These are phyloP conservation scores for Xanthoparmelia taractica DNA, from an alignment of 495 filamentous ascomycete species.

Conservation along the genomic window DNA sequence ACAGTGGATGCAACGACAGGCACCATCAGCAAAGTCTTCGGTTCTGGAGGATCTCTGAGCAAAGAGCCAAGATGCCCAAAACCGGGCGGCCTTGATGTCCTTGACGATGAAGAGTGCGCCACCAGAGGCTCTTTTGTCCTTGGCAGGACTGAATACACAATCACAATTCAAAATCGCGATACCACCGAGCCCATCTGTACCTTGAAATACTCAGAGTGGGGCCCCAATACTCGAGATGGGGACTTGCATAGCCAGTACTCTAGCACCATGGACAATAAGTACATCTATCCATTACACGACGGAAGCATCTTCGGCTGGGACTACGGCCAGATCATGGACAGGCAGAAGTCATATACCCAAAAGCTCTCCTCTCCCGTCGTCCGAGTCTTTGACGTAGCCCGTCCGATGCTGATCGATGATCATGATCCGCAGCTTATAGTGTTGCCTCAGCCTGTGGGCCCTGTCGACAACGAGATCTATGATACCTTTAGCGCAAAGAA, in stretches of 20 bases:
- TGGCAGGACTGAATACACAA: constrained; percentile 78
- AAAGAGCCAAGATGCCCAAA: constrained; percentile 45
- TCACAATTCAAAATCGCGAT: constrained; percentile 69
- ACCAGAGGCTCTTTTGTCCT: constrained; percentile 66
- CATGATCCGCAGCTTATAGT: constrained; percentile 61
- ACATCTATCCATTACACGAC: constrained; percentile 81
- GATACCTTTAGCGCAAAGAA: constrained; percentile 49
- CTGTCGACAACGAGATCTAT: constrained; percentile 49
- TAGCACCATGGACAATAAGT: constrained; percentile 73
- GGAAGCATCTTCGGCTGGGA: constrained; percentile 80
- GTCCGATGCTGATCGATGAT: constrained; percentile 51
- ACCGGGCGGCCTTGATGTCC: constrained; percentile 49
- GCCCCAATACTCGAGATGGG: constrained; percentile 80
- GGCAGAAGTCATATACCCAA: constrained; percentile 50
- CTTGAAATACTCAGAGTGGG: constrained; percentile 91
- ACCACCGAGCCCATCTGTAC: constrained; percentile 77
- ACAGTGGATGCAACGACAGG: constrained; percentile 83
- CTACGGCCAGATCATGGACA: constrained; percentile 45
- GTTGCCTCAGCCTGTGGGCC: constrained; percentile 76
- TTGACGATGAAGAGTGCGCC: constrained; percentile 65
- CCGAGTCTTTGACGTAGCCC: constrained; percentile 83
- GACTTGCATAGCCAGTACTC: constrained; percentile 80
- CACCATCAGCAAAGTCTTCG: constrained; percentile 59
- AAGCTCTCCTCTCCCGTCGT: constrained; percentile 78
- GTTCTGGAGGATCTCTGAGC: constrained; percentile 45